Evolutionary conservation across 2,329 filamentous ascomycete species (phyloP), one percentile per base, ranked within the genome.

Genomic region (Bisporella sp.): DNA sequence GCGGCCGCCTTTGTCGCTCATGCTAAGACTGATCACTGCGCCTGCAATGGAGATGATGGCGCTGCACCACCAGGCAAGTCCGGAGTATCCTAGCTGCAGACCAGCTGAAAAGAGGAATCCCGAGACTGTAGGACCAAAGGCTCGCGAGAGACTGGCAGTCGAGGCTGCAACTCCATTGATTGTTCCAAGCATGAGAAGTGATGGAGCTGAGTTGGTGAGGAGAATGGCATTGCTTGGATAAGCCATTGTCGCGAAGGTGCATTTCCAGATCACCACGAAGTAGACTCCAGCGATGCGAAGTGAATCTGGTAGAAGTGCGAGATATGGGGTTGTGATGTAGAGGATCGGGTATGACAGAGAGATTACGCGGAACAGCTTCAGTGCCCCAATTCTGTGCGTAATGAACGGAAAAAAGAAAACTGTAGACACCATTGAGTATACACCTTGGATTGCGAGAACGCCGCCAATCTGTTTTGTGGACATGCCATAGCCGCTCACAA

Each of bases 111-210:
- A 95, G 29, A 97, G 76, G 31, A 90, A 73, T 1, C 93, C 93
- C 3, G 91, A 95, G 3, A 96, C 72, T 0, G 89, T 91, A 2
- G 93, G 93, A 0, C 92, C 92, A 54, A 96, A 85, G 0, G 90
- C 90, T 49, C 93, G 81, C 66, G 85, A 91, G 43, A 96, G 72
- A 64, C 90, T 96, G 4, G 93, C 93, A 2, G 89, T 90, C 2
- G 91, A 96, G 31, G 90, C 90, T 0, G 91, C 91, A 9, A 91
- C 85, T 13, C 93, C 93, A 62, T 97, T 97, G 67, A 99, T 86
- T 0, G 87, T 91, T 3, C 93, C 93, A 1, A 97, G 81, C 1
- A 95, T 87, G 46, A 88, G 79, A 50, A 86, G 85, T 6, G 85
- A 91, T 0, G 90, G 89, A 0, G 91, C 87, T 12, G 89, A 85